Percentiles rank a stretch among this genome's conserved stretches.
Conservation (phyloP, 2,329 filamentous ascomycete genomes). For the Aspergillus hortae region DNA sequence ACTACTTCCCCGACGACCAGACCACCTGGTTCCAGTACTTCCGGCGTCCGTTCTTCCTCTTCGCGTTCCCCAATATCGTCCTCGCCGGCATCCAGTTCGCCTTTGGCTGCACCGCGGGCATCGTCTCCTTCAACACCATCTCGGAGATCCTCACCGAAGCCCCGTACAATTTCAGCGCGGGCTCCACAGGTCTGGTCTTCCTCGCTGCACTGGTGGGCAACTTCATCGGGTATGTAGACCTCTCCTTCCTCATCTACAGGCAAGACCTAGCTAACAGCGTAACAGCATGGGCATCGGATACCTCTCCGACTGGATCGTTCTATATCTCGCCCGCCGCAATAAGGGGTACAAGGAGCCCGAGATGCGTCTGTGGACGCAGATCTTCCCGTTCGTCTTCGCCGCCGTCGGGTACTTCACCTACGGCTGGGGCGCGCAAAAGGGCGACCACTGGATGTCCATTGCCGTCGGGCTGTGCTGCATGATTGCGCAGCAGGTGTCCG, state of each 20-base stretch:
- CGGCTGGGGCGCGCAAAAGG: conserved; percentile 36
- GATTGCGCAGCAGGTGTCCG: conserved; percentile 41
- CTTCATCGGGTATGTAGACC: conserved; percentile 22
- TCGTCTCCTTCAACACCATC: conserved; percentile 39
- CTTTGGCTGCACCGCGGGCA: conserved; percentile 39
- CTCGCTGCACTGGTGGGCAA: conserved; percentile 32
- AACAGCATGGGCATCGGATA: conserved; percentile 42
- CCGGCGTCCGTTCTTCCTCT: conserved; percentile 38
- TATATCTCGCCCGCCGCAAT: conserved; percentile 32
- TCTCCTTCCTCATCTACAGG: neutral
- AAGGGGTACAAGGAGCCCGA: conserved; percentile 36
- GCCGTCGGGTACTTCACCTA: conserved; percentile 37
- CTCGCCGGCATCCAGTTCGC: conserved; percentile 40
- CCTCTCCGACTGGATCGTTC: conserved; percentile 29
- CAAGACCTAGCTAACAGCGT: neutral
- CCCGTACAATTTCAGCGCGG: conserved; percentile 34
- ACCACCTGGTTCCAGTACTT: conserved; percentile 41
- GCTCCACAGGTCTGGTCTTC: conserved; percentile 30
- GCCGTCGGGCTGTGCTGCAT: conserved; percentile 36
- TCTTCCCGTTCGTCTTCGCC: conserved; percentile 29
- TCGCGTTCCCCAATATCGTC: conserved; percentile 38
- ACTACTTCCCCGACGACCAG: conserved; percentile 28
- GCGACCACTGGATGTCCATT: conserved; percentile 33
- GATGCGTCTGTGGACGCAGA: conserved; percentile 37
- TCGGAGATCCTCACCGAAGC: conserved; percentile 35